Conservation (phyloP, 2,329 filamentous ascomycete genomes). For the Coniochaeta prunicola region DNA sequence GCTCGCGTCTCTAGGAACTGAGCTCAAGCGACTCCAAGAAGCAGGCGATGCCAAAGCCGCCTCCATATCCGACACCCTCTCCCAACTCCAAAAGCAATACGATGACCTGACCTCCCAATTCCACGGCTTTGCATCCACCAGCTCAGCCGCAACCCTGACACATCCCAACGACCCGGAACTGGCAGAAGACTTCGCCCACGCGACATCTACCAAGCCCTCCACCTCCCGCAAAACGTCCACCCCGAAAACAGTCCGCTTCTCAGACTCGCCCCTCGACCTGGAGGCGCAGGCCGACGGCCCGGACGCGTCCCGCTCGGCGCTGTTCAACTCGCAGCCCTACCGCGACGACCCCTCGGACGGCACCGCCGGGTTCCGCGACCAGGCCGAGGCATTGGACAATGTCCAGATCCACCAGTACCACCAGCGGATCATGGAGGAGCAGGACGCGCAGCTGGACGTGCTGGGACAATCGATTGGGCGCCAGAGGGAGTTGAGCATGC, state of each 20-base stretch:
- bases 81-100: conserved; percentile 65
- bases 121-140: conserved; percentile 52
- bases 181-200: conserved; percentile 56
- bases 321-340: conserved; percentile 46
- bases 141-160: conserved; percentile 42
- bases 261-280: conserved; percentile 47
- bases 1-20: conserved; percentile 60
- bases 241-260: conserved; percentile 77
- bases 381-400: conserved; percentile 61
- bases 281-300: conserved; percentile 29
- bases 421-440: conserved; percentile 70
- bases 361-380: conserved; percentile 49
- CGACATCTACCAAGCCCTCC: conserved; percentile 33
- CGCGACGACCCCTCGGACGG: conserved; percentile 58
- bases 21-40: conserved; percentile 57
- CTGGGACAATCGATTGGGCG: conserved; percentile 81
- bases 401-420: conserved; percentile 85
- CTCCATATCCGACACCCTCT: conserved; percentile 55
- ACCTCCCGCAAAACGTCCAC: conserved; percentile 17
- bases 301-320: conserved; percentile 42
- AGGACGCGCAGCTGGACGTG: conserved; percentile 87
- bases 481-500: conserved; percentile 87
- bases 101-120: conserved; percentile 75
- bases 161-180: conserved; percentile 59
- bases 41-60: conserved; percentile 53